A percentile compares a stretch with the other conserved stretches of the same genome.
Conservation (phyloP, 2,329 filamentous ascomycete genomes). For the Penicillium sp. region DNA sequence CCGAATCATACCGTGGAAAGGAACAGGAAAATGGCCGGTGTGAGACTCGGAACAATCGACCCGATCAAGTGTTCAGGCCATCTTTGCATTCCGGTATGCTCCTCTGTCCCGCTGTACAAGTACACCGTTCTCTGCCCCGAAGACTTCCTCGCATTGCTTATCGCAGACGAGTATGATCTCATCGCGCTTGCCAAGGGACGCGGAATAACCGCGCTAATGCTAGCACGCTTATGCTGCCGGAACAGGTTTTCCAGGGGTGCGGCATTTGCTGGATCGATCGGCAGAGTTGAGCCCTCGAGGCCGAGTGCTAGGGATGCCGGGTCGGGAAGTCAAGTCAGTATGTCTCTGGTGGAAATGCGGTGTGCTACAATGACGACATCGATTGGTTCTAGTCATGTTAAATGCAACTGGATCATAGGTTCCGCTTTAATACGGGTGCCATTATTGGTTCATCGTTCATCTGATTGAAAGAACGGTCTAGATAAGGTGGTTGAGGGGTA, state of each 20-base stretch:
- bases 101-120: too few relatives aligned
- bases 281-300: neutral
- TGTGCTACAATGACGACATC: slow-evolving; percentile 5
- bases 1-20: too few relatives aligned
- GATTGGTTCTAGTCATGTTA: neutral
- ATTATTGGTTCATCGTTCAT: neutral
- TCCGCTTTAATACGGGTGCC: neutral
- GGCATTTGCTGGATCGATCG: neutral
- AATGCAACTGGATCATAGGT: slow-evolving; percentile 3
- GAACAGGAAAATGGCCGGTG: too few relatives aligned
- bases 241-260: neutral
- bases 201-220: neutral
- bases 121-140: neutral
- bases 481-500: neutral
- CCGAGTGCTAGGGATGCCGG: slow-evolving; percentile 6
- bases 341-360: neutral
- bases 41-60: too few relatives aligned
- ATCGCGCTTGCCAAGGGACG: neutral
- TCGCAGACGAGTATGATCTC: neutral
- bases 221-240: neutral
- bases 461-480: neutral
- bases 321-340: neutral
- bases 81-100: too few relatives aligned
- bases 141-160: neutral
- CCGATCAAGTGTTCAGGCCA: too few relatives aligned